Conservation (phyloP, 768 basidiomycete species). For the Crassisporium funariophilum region DNA sequence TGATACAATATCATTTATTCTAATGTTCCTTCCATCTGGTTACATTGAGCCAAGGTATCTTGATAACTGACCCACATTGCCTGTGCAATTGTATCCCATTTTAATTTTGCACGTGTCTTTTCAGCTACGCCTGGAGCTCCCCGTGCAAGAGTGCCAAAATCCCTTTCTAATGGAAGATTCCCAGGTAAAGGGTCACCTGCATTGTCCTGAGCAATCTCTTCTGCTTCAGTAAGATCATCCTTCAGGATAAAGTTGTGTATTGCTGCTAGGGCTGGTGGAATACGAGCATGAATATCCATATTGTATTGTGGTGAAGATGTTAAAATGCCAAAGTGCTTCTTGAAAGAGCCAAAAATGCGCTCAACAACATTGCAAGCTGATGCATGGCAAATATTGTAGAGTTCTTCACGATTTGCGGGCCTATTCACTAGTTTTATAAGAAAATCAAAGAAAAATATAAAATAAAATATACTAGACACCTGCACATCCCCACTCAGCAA, state of each 20-base stretch:
- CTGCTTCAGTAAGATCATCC: no score
- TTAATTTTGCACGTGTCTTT: no score
- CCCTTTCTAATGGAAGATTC: no score
- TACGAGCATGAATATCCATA: slow-evolving; percentile 3
- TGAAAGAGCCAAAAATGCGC: slow-evolving; percentile 34
- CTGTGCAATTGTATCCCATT: no score
- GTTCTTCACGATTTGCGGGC: slow-evolving; percentile 29
- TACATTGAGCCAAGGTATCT: no score
- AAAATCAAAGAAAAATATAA: background rate
- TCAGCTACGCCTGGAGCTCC: no score
- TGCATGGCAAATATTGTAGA: slow-evolving; percentile 37
- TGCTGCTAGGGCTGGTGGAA: slow-evolving; percentile 10
- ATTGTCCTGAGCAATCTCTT: no score
- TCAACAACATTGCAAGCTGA: slow-evolving; percentile 36
- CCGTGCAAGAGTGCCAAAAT: no score
- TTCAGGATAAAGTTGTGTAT: slow-evolving; percentile 20
- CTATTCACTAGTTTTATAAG: slow-evolving; percentile 19
- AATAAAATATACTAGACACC: background rate
- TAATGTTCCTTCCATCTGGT: no score
- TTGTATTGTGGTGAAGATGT: slow-evolving; percentile 7
- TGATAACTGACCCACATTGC: no score
- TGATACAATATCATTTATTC: no score
- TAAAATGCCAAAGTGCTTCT: slow-evolving; percentile 8
- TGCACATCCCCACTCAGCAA: background rate
- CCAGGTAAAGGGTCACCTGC: no score